Conservation (phyloP, 371 early-diverging fungal genomes). For the Mucor indicus region DNA sequence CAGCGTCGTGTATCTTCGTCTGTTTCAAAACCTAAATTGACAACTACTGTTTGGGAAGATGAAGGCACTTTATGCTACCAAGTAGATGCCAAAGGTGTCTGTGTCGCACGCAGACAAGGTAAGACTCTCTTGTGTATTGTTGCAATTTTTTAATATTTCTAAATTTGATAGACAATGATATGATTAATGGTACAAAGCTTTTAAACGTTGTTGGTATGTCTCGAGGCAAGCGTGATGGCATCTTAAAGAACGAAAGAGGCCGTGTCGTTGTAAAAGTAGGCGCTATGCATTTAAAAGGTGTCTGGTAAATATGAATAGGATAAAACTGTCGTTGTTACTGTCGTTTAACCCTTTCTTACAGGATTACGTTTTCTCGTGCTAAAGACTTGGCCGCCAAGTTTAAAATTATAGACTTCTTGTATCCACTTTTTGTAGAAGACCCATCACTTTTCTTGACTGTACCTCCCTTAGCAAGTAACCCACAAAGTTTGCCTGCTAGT, state of each 20-base stretch:
- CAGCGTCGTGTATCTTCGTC: constrained; percentile 28
- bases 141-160: constrained; percentile 3
- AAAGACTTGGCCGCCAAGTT: constrained; percentile 59
- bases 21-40: constrained; percentile 59
- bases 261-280: constrained; percentile 85
- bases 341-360: constrained; percentile 9
- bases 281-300: constrained; percentile 87
- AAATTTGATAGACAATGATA: constrained; percentile 59
- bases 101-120: constrained; percentile 79
- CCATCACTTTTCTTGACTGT: constrained; percentile 32
- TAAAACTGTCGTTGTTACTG: not conserved
- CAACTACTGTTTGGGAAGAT: constrained; percentile 83
- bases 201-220: constrained; percentile 87
- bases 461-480: constrained; percentile 15
- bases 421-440: constrained; percentile 71
- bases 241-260: constrained; percentile 84
- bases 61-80: constrained; percentile 78
- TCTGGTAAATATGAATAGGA: constrained; percentile 60
- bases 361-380: constrained; percentile 69
- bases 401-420: constrained; percentile 59
- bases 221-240: constrained; percentile 85
- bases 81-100: constrained; percentile 75
- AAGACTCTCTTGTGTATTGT: too few species aligned
- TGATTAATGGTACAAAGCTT: constrained; percentile 85
- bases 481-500: constrained; percentile 8